Evolutionary conservation across 768 basidiomycete species (phyloP), one percentile per base, ranked within the genome.

Genomic region (Suillus cothurnatus): DNA sequence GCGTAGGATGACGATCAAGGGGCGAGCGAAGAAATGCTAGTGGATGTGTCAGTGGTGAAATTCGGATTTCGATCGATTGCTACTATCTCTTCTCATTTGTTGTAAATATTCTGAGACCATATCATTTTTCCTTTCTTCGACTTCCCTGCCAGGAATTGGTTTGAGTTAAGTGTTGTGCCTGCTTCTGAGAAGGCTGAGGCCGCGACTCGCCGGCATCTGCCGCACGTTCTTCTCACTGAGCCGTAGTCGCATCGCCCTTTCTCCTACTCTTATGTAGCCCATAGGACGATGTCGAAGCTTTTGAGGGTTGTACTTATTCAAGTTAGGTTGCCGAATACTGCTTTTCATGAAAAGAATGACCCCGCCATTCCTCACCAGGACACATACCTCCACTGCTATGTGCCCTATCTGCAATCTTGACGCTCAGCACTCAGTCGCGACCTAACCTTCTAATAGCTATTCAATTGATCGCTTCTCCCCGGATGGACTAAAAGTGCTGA

Each of bases 1-100:
- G 53, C 66, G 75, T 59, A 52, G 69, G 53, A 70, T 69, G 76
- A 75, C 75, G 36, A 70, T 75, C 61, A 70, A 69, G 17, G 75
- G 70, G 19, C 68, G 70, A 43, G 65, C 66, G 57, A 73, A 56
- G 65, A 73, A 68, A 50, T 41, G 57, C n/a, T n/a, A 59, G 26
- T 17, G 36, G 23, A 38, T 38, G 23, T 32, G 21, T 21, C 21
- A 55, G 53, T 6, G 32, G 21, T 34, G 21, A 34, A 39, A 11
- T 62, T 21, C 32, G n/a, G 28, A 53, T 43, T 52, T 52, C 26
- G 39, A 36, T 43, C n/a, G 21, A 61, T 2, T 58, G 23, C 34
- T 57, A 38, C n/a, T 32, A 58, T 57, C 26, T 57, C 28, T 60
- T 38, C 19, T 28, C 15, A 6, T 12, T 55, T 14, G 12, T 34